Evolutionary conservation across 1,139 yeast genomes (phyloP), one percentile per base, ranked within the genome.

Genomic region (Diutina pseudorugosa): DNA sequence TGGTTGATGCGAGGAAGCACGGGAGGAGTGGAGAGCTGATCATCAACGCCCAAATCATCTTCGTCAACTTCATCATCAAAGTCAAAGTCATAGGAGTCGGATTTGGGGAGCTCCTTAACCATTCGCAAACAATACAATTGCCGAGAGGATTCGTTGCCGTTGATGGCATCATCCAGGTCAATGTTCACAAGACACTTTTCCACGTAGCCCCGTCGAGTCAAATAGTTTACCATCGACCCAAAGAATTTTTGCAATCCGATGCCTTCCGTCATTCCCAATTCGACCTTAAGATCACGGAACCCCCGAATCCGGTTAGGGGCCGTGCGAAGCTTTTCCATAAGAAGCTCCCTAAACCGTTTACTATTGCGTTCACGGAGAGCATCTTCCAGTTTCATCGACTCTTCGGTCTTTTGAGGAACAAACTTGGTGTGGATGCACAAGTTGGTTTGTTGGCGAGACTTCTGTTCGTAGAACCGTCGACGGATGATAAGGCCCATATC

Each of bases 71-170:
- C 47, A 12, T 14, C 47, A 2, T 45, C 41, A n/a, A 23, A 33
- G n/a, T 27, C 49, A 27, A 45, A 27, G 12, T 45, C 49, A 18
- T 45, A 45, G 3, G 19, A 23, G 16, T 45, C 49, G 21, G 49
- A 23, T 12, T 45, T 45, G 40, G 49, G 49, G 6, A 45, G n/a
- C 12, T 45, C 49, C 23, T 45, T 45, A 1, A 45, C 6, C 23
- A 45, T 12, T 12, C 49, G 49, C 16, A 45, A 16, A 18, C 49
- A 45, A n/a, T 45, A 45, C n/a, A 45, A 45, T 27, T 25, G 49
- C 1, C 49, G 20, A 16, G 20, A 3, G 9, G 42, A 5, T 8
- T 16, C 20, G 16, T 27, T 36, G n/a, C 19, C 19, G 4, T 45
- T 41, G 1, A 16, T 19, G 11, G 25, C 25, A 21, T 27, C 36